A percentile compares a stretch with the other conserved stretches of the same genome.
Conservation (phyloP, 2,329 filamentous ascomycete genomes). For the Byssochlamys sp. region DNA sequence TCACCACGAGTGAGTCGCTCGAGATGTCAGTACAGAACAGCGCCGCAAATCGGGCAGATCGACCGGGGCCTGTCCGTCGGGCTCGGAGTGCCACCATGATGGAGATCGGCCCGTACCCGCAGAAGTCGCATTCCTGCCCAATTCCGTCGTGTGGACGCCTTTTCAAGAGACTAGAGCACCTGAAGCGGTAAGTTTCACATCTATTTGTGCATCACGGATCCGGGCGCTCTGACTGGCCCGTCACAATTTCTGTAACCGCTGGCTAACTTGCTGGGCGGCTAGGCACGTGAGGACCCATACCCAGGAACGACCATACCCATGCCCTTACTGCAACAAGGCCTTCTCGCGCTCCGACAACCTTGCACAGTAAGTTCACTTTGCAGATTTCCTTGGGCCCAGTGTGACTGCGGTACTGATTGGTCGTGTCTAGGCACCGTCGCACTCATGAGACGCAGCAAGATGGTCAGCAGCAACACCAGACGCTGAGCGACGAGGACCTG, state of each 20-base stretch:
- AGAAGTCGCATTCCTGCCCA: slow-evolving; percentile 98
- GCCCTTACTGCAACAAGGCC: slow-evolving; percentile 94
- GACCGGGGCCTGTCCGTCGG: slow-evolving; percentile 69
- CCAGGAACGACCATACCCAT: slow-evolving; percentile 96
- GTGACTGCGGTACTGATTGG: slow-evolving; percentile 17
- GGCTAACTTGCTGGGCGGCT: slow-evolving; percentile 40
- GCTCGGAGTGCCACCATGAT: slow-evolving; percentile 91
- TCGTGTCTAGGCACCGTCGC: slow-evolving; percentile 48
- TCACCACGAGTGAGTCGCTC: slow-evolving; percentile 54
- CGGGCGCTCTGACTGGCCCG: slow-evolving; percentile 20
- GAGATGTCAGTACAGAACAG: slow-evolving; percentile 48
- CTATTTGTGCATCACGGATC: slow-evolving; percentile 21
- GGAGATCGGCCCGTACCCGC: slow-evolving; percentile 90
- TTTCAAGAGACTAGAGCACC: slow-evolving; percentile 97
- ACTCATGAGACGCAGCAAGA: slow-evolving; percentile 71
- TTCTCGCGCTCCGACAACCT: slow-evolving; percentile 98
- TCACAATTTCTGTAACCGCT: slow-evolving; percentile 41
- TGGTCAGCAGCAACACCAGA: slow-evolving; percentile 37
- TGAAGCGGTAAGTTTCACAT: slow-evolving; percentile 72
- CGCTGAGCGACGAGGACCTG: slow-evolving; percentile 61
- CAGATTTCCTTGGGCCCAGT: not conserved
- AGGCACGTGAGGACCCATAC: slow-evolving; percentile 99
- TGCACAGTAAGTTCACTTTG: slow-evolving; percentile 63
- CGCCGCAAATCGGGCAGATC: slow-evolving; percentile 49
- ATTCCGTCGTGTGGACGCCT: slow-evolving; percentile 93